A percentile compares a stretch with the other conserved stretches of the same genome.
phyloP scores from a whole-genome alignment of 1,284 basidiomycete genomes.

The Sanghuangporus weigelae region DNA sequence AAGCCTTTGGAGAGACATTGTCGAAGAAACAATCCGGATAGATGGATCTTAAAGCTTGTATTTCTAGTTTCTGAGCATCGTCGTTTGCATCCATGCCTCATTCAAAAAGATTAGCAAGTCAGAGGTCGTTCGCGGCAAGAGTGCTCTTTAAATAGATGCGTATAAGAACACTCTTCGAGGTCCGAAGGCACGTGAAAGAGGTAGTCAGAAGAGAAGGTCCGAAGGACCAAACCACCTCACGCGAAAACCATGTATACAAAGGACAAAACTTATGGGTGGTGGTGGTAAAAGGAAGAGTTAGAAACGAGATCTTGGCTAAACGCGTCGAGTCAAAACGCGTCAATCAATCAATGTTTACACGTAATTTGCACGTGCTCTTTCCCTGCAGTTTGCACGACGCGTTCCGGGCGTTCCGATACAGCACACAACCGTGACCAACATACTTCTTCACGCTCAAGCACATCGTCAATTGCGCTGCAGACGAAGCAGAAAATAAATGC shows the following conservation, averaged over 20 bases:
- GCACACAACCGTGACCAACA: neutral
- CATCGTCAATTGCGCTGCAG: neutral
- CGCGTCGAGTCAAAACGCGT: constrained; percentile 13
- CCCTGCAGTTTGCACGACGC: neutral
- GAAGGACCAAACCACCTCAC: constrained; percentile 69
- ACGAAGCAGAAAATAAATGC: constrained; percentile 12
- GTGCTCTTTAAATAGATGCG: neutral
- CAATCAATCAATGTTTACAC: neutral
- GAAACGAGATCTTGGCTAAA: neutral
- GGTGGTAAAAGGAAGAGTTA: neutral
- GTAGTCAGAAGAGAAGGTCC: constrained; percentile 49
- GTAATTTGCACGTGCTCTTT: neutral
- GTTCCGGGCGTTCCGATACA: neutral
- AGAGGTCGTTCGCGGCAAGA: neutral
- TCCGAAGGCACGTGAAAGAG: neutral
- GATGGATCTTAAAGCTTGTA: constrained; percentile 71
- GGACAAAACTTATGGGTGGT: neutral
- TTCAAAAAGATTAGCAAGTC: constrained; percentile 17
- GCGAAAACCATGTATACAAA: constrained; percentile 26
- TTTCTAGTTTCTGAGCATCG: constrained; percentile 69
- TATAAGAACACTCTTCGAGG: neutral
- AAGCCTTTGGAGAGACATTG: constrained; percentile 67
- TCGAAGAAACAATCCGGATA: constrained; percentile 71
- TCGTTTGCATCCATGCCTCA: constrained; percentile 61
- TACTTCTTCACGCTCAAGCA: neutral